phyloP scores from a whole-genome alignment of 768 basidiomycete species.

The Russula abietina region DNA sequence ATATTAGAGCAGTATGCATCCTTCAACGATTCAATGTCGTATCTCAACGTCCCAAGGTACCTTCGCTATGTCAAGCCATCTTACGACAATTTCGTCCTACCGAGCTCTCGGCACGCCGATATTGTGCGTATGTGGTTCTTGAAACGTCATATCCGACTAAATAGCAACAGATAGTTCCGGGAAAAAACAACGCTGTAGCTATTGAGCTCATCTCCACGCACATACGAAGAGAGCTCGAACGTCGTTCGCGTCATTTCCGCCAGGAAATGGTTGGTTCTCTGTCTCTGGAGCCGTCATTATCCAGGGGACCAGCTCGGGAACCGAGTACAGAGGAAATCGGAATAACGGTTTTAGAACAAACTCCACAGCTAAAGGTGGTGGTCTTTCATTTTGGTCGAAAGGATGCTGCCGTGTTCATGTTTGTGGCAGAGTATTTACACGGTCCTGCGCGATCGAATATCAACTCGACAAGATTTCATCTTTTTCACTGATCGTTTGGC shows the following conservation, averaged over 20 bases:
- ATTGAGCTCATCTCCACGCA: conserved; percentile 93
- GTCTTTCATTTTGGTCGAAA: conserved; percentile 12
- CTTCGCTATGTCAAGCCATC: conserved; percentile 93
- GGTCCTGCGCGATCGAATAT: conserved; percentile 66
- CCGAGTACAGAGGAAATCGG: conserved; percentile 40
- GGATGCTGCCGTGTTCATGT: conserved; percentile 2
- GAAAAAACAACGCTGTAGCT: conserved; percentile 80
- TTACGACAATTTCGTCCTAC: conserved; percentile 89
- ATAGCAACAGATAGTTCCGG: conserved; percentile 82
- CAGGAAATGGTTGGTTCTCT: conserved; percentile 53
- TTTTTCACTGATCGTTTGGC: conserved; percentile 88
- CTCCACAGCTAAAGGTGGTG: conserved; percentile 69
- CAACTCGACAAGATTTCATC: conserved; percentile 79
- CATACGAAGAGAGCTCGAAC: conserved; percentile 74
- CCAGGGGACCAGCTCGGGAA: conserved; percentile 20
- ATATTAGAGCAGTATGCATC: conserved; percentile 75
- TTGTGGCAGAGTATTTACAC: conserved; percentile 77
- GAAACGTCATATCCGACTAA: neutral
- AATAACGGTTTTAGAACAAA: conserved; percentile 65
- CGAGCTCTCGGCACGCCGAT: conserved; percentile 82
- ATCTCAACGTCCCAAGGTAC: conserved; percentile 47
- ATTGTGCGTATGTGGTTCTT: conserved; percentile 46
- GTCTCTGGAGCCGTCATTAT: conserved; percentile 25
- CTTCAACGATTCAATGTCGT: neutral
- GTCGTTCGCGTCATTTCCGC: conserved; percentile 68